These are phyloP conservation scores for Penicillium paxilli DNA, from an alignment of 495 filamentous ascomycete genomes.

Conservation along the genomic window DNA sequence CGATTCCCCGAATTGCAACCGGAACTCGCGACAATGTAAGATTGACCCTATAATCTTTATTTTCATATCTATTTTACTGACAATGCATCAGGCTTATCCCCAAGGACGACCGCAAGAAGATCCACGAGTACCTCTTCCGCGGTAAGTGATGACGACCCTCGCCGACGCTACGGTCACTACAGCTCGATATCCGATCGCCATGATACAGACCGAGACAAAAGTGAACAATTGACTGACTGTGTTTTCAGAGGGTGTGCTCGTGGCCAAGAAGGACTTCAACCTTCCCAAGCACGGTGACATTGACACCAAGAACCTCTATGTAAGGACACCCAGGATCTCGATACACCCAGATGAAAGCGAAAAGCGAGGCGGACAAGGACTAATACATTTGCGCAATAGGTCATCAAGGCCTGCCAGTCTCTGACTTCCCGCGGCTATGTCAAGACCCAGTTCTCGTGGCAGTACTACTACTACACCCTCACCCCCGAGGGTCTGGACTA, in stretches of 20 bases:
- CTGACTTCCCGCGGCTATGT: conserved; percentile 95
- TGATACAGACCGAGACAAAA: neutral
- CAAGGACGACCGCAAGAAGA: conserved; percentile 99
- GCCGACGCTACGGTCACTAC: conserved; percentile 10
- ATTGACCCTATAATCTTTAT: conserved; percentile 4
- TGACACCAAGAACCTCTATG: conserved; percentile 97
- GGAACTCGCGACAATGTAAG: conserved; percentile 62
- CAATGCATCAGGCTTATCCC: conserved; percentile 80
- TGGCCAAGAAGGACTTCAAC: conserved; percentile 98
- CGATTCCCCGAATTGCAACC: conserved; percentile 60
- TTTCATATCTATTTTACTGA: conserved; percentile 18
- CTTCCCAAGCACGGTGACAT: conserved; percentile 90
- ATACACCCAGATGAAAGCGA: no score
- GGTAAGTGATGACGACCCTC: conserved; percentile 52
- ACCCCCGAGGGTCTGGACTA: conserved; percentile 99
- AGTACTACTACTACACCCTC: conserved; percentile 99
- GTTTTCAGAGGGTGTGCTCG: conserved; percentile 86
- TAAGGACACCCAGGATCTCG: conserved; percentile 8
- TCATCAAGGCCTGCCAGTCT: conserved; percentile 98
- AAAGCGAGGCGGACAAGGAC: no score
- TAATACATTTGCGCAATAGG: conserved; percentile 39
- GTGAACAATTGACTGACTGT: conserved; percentile 21
- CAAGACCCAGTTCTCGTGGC: conserved; percentile 99
- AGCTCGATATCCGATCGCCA: conserved; percentile 3
- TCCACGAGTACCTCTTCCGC: conserved; percentile 99